Percentiles rank a stretch among this genome's conserved stretches.
phyloP scores from a whole-genome alignment of 208 protist genomes.

The Crithidia bombi region DNA sequence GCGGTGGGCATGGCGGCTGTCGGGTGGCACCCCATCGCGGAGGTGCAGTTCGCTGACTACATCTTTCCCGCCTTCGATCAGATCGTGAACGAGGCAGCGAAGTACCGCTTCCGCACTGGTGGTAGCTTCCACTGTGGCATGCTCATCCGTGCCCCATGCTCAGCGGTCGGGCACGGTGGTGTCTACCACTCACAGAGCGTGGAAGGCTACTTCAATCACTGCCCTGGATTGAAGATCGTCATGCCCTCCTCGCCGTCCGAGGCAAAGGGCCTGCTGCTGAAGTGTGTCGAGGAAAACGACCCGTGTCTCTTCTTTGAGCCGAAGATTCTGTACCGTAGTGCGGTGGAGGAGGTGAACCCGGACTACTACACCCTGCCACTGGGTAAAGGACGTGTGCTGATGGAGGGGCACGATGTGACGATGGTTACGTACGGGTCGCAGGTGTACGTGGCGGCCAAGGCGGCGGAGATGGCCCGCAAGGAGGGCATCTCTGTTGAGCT shows the following conservation, averaged over 20 bases:
- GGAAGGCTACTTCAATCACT: slow-evolving; percentile 97
- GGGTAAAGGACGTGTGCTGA: slow-evolving; percentile 90
- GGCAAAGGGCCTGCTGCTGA: slow-evolving; percentile 91
- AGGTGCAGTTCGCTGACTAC: slow-evolving; percentile 99
- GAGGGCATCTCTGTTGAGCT: slow-evolving; percentile 94
- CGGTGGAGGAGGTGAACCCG: slow-evolving; percentile 92
- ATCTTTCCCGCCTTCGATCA: slow-evolving; percentile 99
- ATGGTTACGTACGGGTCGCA: slow-evolving; percentile 96
- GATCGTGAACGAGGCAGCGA: slow-evolving; percentile 99
- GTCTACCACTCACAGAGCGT: slow-evolving; percentile 97
- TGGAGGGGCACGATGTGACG: slow-evolving; percentile 94
- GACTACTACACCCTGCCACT: slow-evolving; percentile 95
- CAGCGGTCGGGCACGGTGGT: slow-evolving; percentile 97
- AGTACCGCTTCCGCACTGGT: slow-evolving; percentile 97
- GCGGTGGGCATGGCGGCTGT: slow-evolving; percentile 95
- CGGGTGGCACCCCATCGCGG: slow-evolving; percentile 94
- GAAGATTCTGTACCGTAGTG: slow-evolving; percentile 95
- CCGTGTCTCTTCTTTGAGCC: slow-evolving; percentile 98
- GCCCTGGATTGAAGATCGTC: slow-evolving; percentile 90
- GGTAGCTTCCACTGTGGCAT: slow-evolving; percentile 94
- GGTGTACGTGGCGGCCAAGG: slow-evolving; percentile 78
- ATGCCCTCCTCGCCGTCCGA: slow-evolving; percentile 84
- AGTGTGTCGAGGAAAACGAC: slow-evolving; percentile 93
- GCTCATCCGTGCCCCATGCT: slow-evolving; percentile 95
- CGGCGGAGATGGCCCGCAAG: slow-evolving; percentile 78